Evolutionary conservation across 176 grass and related monocot species (phyloP).

Genomic region (Aegilops umbellulata): DNA sequence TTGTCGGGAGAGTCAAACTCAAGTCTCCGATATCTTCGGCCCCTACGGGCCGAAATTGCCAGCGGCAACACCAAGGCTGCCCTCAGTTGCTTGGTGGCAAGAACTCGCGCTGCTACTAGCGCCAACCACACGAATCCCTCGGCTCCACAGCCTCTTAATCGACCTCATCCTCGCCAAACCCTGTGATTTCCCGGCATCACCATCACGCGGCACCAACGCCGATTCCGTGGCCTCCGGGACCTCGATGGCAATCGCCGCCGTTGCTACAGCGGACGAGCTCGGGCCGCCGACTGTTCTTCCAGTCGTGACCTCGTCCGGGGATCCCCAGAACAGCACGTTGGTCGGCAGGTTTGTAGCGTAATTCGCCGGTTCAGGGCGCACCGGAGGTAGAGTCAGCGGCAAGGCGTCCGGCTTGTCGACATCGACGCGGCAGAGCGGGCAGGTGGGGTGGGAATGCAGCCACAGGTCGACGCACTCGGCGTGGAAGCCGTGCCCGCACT

Average conservation of each 20-base stretch:
- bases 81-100: slow-evolving; percentile 20
- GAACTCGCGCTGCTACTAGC: slow-evolving; percentile 29
- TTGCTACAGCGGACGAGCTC: slow-evolving; percentile 12
- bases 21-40: not conserved
- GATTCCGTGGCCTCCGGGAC: slow-evolving; percentile 43
- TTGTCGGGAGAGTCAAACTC: no score
- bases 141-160: slow-evolving; percentile 31
- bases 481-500: slow-evolving; percentile 73
- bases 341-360: slow-evolving; percentile 51
- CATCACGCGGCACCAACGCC: slow-evolving; percentile 4
- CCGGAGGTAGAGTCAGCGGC: slow-evolving; percentile 38
- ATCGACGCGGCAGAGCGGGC: slow-evolving; percentile 66
- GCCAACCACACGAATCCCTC: slow-evolving; percentile 32
- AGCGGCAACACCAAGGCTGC: slow-evolving; percentile 17
- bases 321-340: slow-evolving; percentile 59
- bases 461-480: slow-evolving; percentile 65
- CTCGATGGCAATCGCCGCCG: slow-evolving; percentile 46
- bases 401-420: slow-evolving; percentile 37
- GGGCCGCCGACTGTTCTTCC: not conserved
- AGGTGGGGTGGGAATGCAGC: slow-evolving; percentile 64
- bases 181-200: not conserved
- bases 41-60: slow-evolving; percentile 13
- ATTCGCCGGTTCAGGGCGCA: slow-evolving; percentile 55
- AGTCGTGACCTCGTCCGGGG: slow-evolving; percentile 12
- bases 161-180: slow-evolving; percentile 28